These are phyloP conservation scores for Globisporangium viniferum DNA, from an alignment of 352 stramenopile genomes.

Conservation along the genomic window DNA sequence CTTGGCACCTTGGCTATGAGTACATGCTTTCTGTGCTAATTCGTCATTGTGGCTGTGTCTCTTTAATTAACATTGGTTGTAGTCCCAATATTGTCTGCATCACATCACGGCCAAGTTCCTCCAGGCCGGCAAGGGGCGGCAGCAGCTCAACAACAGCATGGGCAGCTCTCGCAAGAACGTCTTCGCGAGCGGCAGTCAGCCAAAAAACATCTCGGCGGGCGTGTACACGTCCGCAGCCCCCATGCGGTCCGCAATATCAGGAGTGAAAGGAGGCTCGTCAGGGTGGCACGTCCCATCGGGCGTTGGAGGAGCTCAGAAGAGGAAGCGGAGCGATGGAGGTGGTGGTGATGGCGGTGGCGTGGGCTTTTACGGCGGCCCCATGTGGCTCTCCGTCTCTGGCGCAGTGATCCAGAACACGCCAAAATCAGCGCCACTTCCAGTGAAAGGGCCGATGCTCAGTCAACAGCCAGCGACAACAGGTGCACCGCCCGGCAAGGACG, in stretches of 20 bases:
- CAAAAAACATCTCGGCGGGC: conserved; percentile 77
- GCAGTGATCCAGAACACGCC: conserved; percentile 36
- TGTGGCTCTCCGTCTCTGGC: conserved; percentile 46
- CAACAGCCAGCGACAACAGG: not conserved
- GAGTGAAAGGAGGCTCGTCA: conserved; percentile 3
- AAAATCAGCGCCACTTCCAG: conserved; percentile 1
- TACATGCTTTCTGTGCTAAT: not conserved
- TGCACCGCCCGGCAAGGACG: too few species aligned
- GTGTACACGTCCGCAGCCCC: conserved; percentile 53
- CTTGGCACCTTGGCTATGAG: conserved; percentile 7
- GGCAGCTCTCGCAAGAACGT: conserved; percentile 63
- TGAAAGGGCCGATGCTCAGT: not conserved
- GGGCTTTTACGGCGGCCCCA: conserved; percentile 41
- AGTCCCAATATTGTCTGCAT: conserved; percentile 77
- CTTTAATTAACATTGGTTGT: too few species aligned
- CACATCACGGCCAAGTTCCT: conserved; percentile 77
- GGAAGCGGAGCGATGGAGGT: conserved; percentile 37
- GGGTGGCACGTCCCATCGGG: conserved; percentile 20
- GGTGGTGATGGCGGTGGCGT: not conserved
- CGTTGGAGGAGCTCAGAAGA: conserved; percentile 36
- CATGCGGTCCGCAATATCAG: conserved; percentile 7
- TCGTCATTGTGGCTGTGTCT: too few species aligned
- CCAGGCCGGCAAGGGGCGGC: conserved; percentile 57
- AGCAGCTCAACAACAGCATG: conserved; percentile 75
- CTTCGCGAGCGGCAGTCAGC: conserved; percentile 44